Percentiles rank a stretch among this genome's conserved stretches.
These are phyloP conservation scores for Fusarium multiceps DNA, from an alignment of 2,329 filamentous ascomycete genomes.

Conservation along the genomic window DNA sequence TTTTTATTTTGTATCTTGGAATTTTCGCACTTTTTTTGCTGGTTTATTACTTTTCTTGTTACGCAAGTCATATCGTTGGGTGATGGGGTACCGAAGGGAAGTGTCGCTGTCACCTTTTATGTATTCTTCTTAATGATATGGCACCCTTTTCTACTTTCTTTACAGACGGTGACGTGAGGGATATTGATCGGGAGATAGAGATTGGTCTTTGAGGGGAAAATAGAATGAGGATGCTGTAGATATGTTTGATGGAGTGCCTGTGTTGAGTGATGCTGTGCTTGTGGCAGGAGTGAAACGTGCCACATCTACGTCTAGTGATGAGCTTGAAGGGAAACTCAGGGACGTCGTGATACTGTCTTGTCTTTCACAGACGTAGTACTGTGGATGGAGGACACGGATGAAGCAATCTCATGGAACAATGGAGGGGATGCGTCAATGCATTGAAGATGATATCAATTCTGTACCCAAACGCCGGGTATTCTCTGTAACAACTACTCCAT, in stretches of 20 bases:
- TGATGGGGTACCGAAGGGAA: conserved; percentile 2
- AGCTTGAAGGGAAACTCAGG: background rate
- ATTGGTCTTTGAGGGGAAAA: background rate
- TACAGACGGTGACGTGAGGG: background rate
- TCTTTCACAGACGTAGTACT: too few species aligned
- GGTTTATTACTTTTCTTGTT: conserved; percentile 4
- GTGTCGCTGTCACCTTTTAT: conserved; percentile 4
- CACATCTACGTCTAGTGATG: background rate
- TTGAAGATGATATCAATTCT: background rate
- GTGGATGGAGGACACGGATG: background rate
- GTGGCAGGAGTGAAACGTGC: background rate
- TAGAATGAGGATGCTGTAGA: background rate
- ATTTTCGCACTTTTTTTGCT: conserved; percentile 3
- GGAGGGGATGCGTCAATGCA: fast-evolving
- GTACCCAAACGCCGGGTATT: conserved; percentile 36
- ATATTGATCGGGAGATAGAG: background rate
- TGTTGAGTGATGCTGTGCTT: background rate
- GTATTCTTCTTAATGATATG: conserved; percentile 40
- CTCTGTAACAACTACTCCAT: background rate
- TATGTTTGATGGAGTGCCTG: background rate
- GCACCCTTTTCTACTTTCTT: conserved; percentile 30
- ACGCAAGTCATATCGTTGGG: conserved; percentile 6
- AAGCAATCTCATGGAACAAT: background rate
- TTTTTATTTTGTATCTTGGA: conserved; percentile 8
- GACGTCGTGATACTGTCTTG: too few species aligned